Evolutionary conservation across 2,329 filamentous ascomycete genomes (phyloP), one percentile per base, ranked within the genome.

Genomic region (Zymoseptoria passerinii): DNA sequence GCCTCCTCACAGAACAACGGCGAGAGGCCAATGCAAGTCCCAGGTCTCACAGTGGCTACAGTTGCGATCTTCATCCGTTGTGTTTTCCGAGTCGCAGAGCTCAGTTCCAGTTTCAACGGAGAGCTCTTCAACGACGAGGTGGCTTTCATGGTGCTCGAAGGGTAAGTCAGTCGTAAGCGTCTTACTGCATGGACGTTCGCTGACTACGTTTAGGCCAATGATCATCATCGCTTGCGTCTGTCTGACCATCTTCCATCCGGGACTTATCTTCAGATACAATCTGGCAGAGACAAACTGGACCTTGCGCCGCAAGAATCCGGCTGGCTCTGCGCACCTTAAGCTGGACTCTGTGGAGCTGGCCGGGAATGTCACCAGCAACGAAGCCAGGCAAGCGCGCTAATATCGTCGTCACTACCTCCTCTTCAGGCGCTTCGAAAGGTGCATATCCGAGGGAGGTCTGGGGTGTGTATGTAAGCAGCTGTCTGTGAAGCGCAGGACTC

Each of bases 1-100:
- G 18, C 3, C 48, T 50, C 18, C 4, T 4, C 18, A n/a, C 19
- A 3, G 10, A 50, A 10, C n/a, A 8, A 9, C n/a, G 18, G 48
- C 8, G 18, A 27, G 13, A 50, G 1, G 48, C 18, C n/a, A 10
- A 27, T 27, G 16, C 18, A 23, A 20, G 16, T 52, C 23, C 8
- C 23, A 52, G 80, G 80, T 3, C 73, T 88, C 16, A 67, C 74
- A 0, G 70, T 86, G 2, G 78, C 83, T 2, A 84, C 83, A 4
- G 58, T 86, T 2, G 44, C 53, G 64, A 83, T 89, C 66, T 81
- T 88, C 61, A 81, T 82, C 66, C 77, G 87, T 8, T 84, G 81
- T 63, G 80, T 84, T 49, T 89, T 84, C 71, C 80, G 87, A 56
- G 81, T 87, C 20, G 82, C 81, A 0, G 86, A 89, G 77, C 73